Base-by-base conservation (phyloP, 176 grass and related monocot species). In the Eleusine indica region DNA sequence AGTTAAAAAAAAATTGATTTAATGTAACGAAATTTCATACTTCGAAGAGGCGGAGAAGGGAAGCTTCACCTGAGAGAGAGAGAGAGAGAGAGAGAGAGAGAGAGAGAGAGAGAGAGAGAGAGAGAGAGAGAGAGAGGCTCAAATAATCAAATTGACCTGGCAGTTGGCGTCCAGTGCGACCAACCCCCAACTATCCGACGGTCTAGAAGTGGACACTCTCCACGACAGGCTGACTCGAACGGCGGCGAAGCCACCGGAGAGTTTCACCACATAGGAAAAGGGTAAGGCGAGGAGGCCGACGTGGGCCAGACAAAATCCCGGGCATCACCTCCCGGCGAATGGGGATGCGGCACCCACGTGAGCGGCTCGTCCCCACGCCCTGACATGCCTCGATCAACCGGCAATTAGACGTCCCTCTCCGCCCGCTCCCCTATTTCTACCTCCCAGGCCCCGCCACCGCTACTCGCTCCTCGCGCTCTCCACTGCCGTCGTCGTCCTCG, bases 321-420 rank as follows among this genome's bases (percentile, higher is more conserved):
- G 0, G 32, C 82, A 46, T 41, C 78, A 30, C 38, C 68, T 90
- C 85, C 28, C 72, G 10, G 62, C 88, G 87, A 93, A 87, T 90
- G 67, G 35, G 85, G 41, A 64, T 56, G 82, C 19, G n/a, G 82
- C 85, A 25, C 73, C 87, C 87, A 93, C 87, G 87, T 93, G 84
- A 93, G 19, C 76, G 5, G 4, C n/a, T 32, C 83, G 42, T 7
- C 76, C 84, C 73, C 70, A 79, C 87, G 44, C 13, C 47, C 80
- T 63, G 65, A 71, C 75, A 86, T 75, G 64, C 77, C 2, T 49
- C 28, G 44, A 68, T 80, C 65, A 0, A 13, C 49, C 47, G 0
- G 7, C 7, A 1, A 4, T 35, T 35, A 35, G 32, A 6, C 11
- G 54, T 65, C 81, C 49, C 76, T 53, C 65, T 47, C 71, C 22